Conservation (phyloP, 441 rosid species). For the Breynia disticha region DNA sequence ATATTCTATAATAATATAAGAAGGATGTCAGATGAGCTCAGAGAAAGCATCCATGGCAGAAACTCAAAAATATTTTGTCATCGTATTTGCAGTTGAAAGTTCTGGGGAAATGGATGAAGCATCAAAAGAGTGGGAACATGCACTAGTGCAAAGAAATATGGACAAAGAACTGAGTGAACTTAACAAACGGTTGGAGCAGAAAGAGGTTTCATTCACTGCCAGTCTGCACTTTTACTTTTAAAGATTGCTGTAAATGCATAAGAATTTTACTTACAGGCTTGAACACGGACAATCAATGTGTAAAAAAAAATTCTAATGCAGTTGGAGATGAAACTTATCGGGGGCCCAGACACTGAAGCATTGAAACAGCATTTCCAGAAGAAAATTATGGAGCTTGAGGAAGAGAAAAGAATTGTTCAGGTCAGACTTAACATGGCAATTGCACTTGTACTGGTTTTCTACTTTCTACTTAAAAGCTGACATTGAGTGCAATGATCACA, state of each 20-base stretch:
- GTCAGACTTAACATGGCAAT: constrained; percentile 18
- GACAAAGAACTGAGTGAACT: constrained; percentile 89
- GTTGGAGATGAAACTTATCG: constrained; percentile 93
- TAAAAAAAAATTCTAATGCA: constrained; percentile 22
- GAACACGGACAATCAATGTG: neutral
- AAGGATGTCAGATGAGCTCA: too few relatives aligned
- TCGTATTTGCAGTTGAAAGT: constrained; percentile 40
- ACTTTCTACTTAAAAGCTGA: constrained; percentile 1
- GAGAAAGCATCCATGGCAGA: neutral
- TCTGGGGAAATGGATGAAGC: constrained; percentile 75
- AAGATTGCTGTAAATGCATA: neutral
- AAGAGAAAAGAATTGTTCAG: constrained; percentile 87
- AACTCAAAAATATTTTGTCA: neutral
- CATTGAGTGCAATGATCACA: constrained; percentile 20
- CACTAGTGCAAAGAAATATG: constrained; percentile 77
- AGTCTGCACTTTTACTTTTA: neutral
- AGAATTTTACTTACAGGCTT: neutral
- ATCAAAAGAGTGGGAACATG: constrained; percentile 94
- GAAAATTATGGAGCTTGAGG: constrained; percentile 85
- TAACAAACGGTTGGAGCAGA: constrained; percentile 83
- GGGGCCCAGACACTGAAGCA: constrained; percentile 57
- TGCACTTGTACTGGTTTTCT: constrained; percentile 11
- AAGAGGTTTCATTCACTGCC: constrained; percentile 51
- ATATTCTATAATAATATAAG: too few relatives aligned
- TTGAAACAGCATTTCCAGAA: constrained; percentile 93